Percentiles rank a stretch among this genome's conserved stretches.
phyloP scores from a whole-genome alignment of 1,284 basidiomycete species.

The Peniophora sp. region DNA sequence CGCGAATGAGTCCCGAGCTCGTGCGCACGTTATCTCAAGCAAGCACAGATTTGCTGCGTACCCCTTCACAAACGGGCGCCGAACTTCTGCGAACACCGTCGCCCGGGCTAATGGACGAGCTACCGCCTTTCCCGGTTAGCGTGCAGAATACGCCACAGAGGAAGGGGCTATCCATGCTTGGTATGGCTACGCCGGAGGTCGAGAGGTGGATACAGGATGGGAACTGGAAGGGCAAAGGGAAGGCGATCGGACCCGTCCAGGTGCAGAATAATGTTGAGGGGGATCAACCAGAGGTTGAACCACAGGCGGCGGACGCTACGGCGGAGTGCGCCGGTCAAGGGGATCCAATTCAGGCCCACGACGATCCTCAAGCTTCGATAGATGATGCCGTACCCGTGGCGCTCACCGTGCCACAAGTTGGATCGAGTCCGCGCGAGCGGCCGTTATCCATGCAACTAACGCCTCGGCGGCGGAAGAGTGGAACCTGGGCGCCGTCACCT shows the following conservation, averaged over 20 bases:
- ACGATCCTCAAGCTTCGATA: neutral
- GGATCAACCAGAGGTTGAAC: neutral
- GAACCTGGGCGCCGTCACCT: slow-evolving; percentile 33
- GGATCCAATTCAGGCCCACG: slow-evolving; percentile 4
- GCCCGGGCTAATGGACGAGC: slow-evolving; percentile 32
- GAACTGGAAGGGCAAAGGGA: slow-evolving; percentile 9
- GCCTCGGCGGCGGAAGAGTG: slow-evolving; percentile 36
- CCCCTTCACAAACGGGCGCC: slow-evolving; percentile 5
- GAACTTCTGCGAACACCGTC: slow-evolving; percentile 30
- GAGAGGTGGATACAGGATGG: slow-evolving; percentile 35
- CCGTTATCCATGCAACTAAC: slow-evolving; percentile 51
- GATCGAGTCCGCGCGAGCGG: slow-evolving; percentile 12
- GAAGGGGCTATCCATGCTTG: slow-evolving; percentile 22
- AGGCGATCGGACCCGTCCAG: slow-evolving; percentile 1
- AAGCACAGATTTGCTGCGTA: neutral
- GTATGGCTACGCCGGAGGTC: slow-evolving; percentile 42
- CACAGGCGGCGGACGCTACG: neutral
- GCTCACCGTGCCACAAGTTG: slow-evolving; percentile 10
- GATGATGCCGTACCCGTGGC: slow-evolving; percentile 12
- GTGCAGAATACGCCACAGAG: slow-evolving; percentile 4
- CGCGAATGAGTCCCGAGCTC: neutral
- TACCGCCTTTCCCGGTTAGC: slow-evolving; percentile 11
- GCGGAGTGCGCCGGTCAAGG: slow-evolving; percentile 1
- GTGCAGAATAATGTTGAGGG: neutral
- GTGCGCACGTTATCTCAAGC: neutral